These are phyloP conservation scores for Knoxdaviesia capensis DNA, from an alignment of 2,329 filamentous ascomycete genomes.

Conservation along the genomic window DNA sequence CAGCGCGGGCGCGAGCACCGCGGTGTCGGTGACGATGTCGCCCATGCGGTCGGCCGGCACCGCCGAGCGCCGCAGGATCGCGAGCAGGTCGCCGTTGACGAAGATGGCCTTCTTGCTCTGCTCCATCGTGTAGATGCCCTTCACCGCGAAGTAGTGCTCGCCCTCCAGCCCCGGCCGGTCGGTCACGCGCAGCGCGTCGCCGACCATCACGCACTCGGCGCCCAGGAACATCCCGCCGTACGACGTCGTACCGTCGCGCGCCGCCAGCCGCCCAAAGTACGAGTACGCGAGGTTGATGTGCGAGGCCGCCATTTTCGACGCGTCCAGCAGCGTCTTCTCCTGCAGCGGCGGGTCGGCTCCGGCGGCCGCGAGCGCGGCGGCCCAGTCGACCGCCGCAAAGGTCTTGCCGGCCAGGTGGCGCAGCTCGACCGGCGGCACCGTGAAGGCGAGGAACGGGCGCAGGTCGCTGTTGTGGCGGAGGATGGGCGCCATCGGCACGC, in stretches of 20 bases:
- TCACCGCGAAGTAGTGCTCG: conserved; percentile 2
- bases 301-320: conserved; percentile 28
- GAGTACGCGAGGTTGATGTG: conserved; percentile 28
- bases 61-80: conserved; percentile 8
- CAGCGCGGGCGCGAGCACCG: conserved; percentile 9
- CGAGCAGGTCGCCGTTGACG: conserved; percentile 19
- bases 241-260: conserved; percentile 13
- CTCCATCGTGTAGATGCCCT: conserved; percentile 3
- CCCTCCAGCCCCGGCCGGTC: conserved; percentile 17
- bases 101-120: conserved; percentile 6
- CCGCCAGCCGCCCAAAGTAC: conserved; percentile 19
- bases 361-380: conserved; percentile 12
- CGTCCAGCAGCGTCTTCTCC: conserved; percentile 24
- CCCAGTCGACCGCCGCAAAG: conserved; percentile 23
- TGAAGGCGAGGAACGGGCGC: conserved; percentile 30
- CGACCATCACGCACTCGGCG: conserved; percentile 25
- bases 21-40: conserved; percentile 10
- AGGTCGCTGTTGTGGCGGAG: conserved; percentile 19
- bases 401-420: conserved; percentile 17
- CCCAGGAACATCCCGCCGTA: conserved; percentile 30
- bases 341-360: conserved; percentile 14
- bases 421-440: conserved; percentile 21
- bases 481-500: conserved; percentile 17
- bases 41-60: conserved; percentile 6
- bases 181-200: conserved; percentile 27